These are phyloP conservation scores for Linaria vulgaris DNA, from an alignment of 257 asterid species.

Conservation along the genomic window DNA sequence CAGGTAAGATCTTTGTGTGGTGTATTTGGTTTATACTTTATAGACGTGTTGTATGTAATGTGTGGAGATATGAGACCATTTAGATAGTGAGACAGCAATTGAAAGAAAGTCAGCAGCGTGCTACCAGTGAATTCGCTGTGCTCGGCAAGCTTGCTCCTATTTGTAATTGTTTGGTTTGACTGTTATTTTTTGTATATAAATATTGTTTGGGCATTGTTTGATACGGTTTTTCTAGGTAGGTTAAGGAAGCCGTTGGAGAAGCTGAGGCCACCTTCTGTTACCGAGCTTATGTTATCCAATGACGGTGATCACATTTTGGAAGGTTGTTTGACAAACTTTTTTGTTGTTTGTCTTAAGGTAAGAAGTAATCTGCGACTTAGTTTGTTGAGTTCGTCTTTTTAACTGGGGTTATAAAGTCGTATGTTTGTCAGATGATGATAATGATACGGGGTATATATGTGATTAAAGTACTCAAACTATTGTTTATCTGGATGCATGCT, in stretches of 20 bases:
- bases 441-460: neutral
- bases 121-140: no score
- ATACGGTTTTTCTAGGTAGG: conserved; percentile 44
- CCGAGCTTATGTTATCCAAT: conserved; percentile 77
- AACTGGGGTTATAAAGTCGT: neutral
- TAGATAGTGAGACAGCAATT: neutral
- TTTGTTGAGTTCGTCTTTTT: neutral
- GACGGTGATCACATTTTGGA: conserved; percentile 83
- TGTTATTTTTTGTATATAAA: neutral
- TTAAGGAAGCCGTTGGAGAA: conserved; percentile 77
- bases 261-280: conserved; percentile 79
- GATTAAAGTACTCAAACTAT: neutral
- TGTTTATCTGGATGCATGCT: neutral
- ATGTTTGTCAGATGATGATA: no score
- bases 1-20: conserved; percentile 41
- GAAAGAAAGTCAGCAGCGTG: neutral
- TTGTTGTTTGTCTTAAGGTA: conserved; percentile 73
- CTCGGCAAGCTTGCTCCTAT: neutral
- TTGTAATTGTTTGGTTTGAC: neutral
- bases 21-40: neutral
- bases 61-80: neutral
- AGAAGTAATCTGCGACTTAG: conserved; percentile 17
- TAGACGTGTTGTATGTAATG: neutral
- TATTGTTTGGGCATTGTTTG: conserved; percentile 28
- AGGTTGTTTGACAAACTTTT: conserved; percentile 81